phyloP scores from a whole-genome alignment of 129 eudicot genomes.

The Flaveria linearis region DNA sequence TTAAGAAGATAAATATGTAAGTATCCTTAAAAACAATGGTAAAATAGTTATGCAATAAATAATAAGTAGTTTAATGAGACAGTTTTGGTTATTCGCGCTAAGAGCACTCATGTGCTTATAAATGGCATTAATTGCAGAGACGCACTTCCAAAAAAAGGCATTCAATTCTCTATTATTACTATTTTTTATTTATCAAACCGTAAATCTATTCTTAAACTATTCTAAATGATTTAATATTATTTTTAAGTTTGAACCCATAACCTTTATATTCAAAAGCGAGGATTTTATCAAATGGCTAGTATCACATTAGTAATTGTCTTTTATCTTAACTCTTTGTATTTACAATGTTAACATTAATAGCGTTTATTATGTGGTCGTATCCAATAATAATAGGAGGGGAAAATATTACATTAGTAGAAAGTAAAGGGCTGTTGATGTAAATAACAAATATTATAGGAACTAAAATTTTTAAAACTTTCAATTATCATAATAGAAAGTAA shows the following conservation, averaged over 20 bases:
- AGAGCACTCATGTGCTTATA: neutral
- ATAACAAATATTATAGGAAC: slow-evolving; percentile 4
- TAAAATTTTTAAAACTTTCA: slow-evolving; percentile 9
- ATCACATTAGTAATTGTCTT: too few relatives aligned
- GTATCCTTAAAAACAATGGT: too few relatives aligned
- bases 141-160: neutral
- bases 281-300: too few relatives aligned
- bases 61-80: too few relatives aligned
- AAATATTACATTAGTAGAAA: neutral
- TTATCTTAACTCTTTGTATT: neutral
- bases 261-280: too few relatives aligned
- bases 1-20: too few relatives aligned
- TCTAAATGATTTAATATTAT: too few relatives aligned
- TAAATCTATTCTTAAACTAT: too few relatives aligned
- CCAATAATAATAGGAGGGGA: neutral
- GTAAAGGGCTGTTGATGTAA: neutral
- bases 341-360: neutral
- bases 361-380: neutral
- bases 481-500: slow-evolving; percentile 11
- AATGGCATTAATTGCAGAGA: neutral
- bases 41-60: too few relatives aligned
- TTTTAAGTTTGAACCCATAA: too few relatives aligned
- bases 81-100: too few relatives aligned
- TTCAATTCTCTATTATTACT: neutral
- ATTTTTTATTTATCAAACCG: too few relatives aligned